These are phyloP conservation scores for Mesembryanthemum crystallinum DNA, from an alignment of 148 eudicot species.

Conservation along the genomic window DNA sequence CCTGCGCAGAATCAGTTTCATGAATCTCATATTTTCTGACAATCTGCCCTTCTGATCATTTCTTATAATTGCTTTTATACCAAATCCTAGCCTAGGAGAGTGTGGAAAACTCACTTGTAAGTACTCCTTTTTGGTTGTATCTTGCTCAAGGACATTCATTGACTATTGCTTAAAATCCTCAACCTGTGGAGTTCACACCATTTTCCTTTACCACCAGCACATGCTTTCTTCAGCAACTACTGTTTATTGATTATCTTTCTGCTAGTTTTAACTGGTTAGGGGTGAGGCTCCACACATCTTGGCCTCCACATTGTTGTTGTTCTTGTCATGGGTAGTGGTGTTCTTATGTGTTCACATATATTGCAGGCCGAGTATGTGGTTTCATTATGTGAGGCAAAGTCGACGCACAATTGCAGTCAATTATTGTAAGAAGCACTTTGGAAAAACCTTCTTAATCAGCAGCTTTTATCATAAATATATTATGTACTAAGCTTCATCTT, in stretches of 20 bases:
- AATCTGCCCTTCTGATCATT: background rate
- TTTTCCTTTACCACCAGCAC: background rate
- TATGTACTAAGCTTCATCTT: background rate
- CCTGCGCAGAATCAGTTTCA: background rate
- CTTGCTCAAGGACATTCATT: background rate
- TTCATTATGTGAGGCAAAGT: slow-evolving; percentile 89
- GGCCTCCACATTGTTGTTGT: background rate
- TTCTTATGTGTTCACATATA: background rate
- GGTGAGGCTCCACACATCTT: background rate
- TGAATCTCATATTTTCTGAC: background rate
- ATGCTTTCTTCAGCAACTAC: no score
- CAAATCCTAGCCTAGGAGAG: no score
- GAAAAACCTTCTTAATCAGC: background rate
- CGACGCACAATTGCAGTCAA: slow-evolving; percentile 85
- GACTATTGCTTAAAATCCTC: background rate
- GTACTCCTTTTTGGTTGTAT: no score
- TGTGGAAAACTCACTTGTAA: background rate
- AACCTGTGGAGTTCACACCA: background rate
- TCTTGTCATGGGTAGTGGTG: no score
- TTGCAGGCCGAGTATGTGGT: slow-evolving; percentile 99
- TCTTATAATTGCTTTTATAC: background rate
- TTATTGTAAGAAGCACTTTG: slow-evolving; percentile 54
- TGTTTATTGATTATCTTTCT: background rate
- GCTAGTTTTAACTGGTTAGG: background rate
- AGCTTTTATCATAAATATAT: background rate